A percentile compares a stretch with the other conserved stretches of the same genome.
Conservation (phyloP, 2,329 filamentous ascomycete genomes). For the Alternaria sp. region DNA sequence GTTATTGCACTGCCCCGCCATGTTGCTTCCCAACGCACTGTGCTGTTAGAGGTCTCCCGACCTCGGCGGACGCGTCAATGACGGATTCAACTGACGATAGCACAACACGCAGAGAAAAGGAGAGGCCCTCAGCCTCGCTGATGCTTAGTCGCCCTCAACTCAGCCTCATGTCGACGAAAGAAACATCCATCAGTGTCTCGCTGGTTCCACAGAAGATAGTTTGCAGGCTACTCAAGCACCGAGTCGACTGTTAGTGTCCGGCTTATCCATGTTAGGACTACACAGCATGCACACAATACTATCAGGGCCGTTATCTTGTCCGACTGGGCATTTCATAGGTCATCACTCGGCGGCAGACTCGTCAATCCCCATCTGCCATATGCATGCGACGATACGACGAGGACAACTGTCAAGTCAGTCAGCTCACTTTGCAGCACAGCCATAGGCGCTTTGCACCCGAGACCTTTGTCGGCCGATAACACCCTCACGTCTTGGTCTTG, state of each 20-base stretch:
- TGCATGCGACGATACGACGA: background rate
- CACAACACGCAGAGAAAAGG: constrained; percentile 28
- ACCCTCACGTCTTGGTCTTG: background rate
- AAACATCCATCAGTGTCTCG: constrained; percentile 20
- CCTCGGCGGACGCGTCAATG: constrained; percentile 34
- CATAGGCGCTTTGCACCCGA: constrained; percentile 15
- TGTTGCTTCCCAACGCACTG: constrained; percentile 30
- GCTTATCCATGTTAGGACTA: constrained; percentile 19
- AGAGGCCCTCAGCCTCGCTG: constrained; percentile 21
- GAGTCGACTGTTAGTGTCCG: constrained; percentile 19
- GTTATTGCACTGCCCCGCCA: constrained; percentile 41
- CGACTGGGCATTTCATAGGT: constrained; percentile 21
- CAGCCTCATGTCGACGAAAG: constrained; percentile 31
- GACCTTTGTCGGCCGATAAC: constrained; percentile 6
- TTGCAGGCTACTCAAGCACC: constrained; percentile 3
- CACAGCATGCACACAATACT: constrained; percentile 11
- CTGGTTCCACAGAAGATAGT: constrained; percentile 11
- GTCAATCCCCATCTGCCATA: constrained; percentile 5
- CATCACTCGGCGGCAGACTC: constrained; percentile 6
- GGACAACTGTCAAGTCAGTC: background rate
- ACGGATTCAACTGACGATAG: constrained; percentile 10
- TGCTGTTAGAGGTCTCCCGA: constrained; percentile 25
- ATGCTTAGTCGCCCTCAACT: constrained; percentile 26
- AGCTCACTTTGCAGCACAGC: constrained; percentile 12
- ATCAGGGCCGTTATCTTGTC: constrained; percentile 10